Percentiles rank a stretch among this genome's conserved stretches.
Conservation (phyloP, 208 protist species). For the Trypanosoma avium region DNA sequence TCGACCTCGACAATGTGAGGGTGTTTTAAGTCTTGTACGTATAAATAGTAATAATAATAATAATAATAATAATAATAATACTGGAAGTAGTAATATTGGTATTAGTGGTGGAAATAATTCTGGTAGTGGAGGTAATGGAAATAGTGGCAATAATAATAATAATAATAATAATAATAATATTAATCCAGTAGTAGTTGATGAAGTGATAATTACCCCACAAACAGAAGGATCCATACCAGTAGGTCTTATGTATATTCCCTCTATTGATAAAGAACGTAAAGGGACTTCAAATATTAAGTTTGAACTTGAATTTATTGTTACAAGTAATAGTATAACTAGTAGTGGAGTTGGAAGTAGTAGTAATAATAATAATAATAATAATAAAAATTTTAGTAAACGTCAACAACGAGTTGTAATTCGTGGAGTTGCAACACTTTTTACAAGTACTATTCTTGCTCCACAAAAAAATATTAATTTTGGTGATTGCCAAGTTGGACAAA, state of each 20-base stretch:
- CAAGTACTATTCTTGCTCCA: slow-evolving; percentile 73
- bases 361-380: not conserved
- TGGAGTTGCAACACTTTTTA: slow-evolving; percentile 74
- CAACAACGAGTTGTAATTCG: slow-evolving; percentile 64
- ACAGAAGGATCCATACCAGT: slow-evolving; percentile 44
- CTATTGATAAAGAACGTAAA: slow-evolving; percentile 50
- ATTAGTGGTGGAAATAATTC: not conserved
- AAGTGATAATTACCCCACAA: slow-evolving; percentile 47
- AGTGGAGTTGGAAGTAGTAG: not conserved
- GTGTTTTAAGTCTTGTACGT: slow-evolving; percentile 46
- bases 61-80: slow-evolving; percentile 6
- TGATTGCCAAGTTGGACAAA: slow-evolving; percentile 80
- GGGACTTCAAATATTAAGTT: slow-evolving; percentile 67
- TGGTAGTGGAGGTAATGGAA: not conserved
- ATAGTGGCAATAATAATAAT: not conserved
- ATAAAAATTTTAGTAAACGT: slow-evolving; percentile 14
- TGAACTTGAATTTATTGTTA: slow-evolving; percentile 65
- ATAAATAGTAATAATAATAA: not conserved
- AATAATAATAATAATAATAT: not conserved
- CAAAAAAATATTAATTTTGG: slow-evolving; percentile 80
- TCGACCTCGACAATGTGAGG: slow-evolving; percentile 52
- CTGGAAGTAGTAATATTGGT: not conserved
- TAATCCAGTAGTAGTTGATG: slow-evolving; percentile 36
- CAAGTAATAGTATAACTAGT: slow-evolving; percentile 1
- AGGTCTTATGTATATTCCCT: slow-evolving; percentile 58